Conservation (phyloP, 2,329 filamentous ascomycete genomes). For the Penicillium sp. region DNA sequence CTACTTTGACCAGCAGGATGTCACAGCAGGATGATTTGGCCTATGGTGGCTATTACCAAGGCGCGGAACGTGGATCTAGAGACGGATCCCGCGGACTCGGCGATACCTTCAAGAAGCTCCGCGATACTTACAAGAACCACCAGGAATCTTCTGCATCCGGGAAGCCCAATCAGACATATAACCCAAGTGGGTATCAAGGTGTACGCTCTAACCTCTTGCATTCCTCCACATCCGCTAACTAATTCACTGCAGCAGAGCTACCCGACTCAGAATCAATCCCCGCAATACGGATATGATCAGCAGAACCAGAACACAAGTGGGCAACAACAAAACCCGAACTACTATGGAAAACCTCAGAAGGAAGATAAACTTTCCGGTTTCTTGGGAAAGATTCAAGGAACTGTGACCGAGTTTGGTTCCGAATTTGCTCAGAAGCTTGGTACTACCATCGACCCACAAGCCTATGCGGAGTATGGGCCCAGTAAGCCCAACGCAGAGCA, state of each 20-base stretch:
- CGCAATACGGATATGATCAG: slow-evolving; percentile 26
- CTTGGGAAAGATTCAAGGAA: slow-evolving; percentile 56
- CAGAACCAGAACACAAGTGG: slow-evolving; percentile 25
- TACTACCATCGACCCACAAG: slow-evolving; percentile 49
- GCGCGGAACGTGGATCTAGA: slow-evolving; percentile 31
- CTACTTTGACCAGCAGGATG: slow-evolving; percentile 26
- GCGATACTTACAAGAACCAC: slow-evolving; percentile 39
- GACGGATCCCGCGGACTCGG: slow-evolving; percentile 52
- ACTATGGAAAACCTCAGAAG: slow-evolving; percentile 35
- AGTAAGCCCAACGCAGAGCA: slow-evolving; percentile 45
- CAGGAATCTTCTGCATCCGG: slow-evolving; percentile 17
- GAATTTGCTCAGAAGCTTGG: slow-evolving; percentile 53
- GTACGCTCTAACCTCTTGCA: slow-evolving; percentile 10
- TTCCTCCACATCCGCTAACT: slow-evolving; percentile 4
- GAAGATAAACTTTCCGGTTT: slow-evolving; percentile 46
- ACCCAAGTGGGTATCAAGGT: slow-evolving; percentile 25
- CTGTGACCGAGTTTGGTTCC: slow-evolving; percentile 51
- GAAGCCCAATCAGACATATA: slow-evolving; percentile 20
- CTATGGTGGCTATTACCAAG: slow-evolving; percentile 52
- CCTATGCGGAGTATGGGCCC: slow-evolving; percentile 46
- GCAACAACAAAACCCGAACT: slow-evolving; percentile 24
- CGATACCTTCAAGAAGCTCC: slow-evolving; percentile 52
- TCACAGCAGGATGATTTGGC: slow-evolving; percentile 51
- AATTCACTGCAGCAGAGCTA: slow-evolving; percentile 19
- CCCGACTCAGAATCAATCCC: slow-evolving; percentile 16